Conservation (phyloP, 2,329 filamentous ascomycete species). For the Ascochyta clinopodiicola region DNA sequence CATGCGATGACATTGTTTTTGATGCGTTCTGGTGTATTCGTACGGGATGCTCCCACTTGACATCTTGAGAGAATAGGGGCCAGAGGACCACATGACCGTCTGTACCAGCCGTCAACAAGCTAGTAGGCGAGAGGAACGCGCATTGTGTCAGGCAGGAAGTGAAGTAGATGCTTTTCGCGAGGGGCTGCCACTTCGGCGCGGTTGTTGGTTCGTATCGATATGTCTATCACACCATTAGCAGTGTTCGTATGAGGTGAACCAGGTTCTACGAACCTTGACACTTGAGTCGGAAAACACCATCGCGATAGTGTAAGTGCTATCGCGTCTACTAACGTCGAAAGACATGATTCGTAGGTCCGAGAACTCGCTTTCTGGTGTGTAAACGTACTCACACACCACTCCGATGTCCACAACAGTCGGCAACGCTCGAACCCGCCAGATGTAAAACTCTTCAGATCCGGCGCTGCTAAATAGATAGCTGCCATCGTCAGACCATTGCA, state of each 20-base stretch:
- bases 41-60: slow-evolving; percentile 37
- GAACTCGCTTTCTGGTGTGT: slow-evolving; percentile 57
- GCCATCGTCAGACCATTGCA: slow-evolving; percentile 74
- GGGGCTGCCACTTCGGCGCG: slow-evolving; percentile 43
- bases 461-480: slow-evolving; percentile 82
- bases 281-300: slow-evolving; percentile 86
- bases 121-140: slow-evolving; percentile 45
- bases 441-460: slow-evolving; percentile 84
- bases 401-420: slow-evolving; percentile 59
- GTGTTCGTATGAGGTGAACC: not conserved
- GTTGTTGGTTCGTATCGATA: slow-evolving; percentile 49
- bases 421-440: slow-evolving; percentile 73
- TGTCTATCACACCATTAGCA: slow-evolving; percentile 44
- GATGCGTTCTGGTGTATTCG: slow-evolving; percentile 80
- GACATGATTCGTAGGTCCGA: slow-evolving; percentile 81
- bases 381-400: slow-evolving; percentile 59
- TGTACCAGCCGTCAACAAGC: slow-evolving; percentile 74
- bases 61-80: slow-evolving; percentile 46
- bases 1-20: slow-evolving; percentile 60
- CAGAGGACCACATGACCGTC: slow-evolving; percentile 78
- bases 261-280: slow-evolving; percentile 59
- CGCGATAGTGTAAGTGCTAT: slow-evolving; percentile 63
- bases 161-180: slow-evolving; percentile 52
- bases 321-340: slow-evolving; percentile 65
- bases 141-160: slow-evolving; percentile 74